These are phyloP conservation scores for Mucor plumbeus DNA, from an alignment of 371 early-diverging fungal genomes.

Conservation along the genomic window DNA sequence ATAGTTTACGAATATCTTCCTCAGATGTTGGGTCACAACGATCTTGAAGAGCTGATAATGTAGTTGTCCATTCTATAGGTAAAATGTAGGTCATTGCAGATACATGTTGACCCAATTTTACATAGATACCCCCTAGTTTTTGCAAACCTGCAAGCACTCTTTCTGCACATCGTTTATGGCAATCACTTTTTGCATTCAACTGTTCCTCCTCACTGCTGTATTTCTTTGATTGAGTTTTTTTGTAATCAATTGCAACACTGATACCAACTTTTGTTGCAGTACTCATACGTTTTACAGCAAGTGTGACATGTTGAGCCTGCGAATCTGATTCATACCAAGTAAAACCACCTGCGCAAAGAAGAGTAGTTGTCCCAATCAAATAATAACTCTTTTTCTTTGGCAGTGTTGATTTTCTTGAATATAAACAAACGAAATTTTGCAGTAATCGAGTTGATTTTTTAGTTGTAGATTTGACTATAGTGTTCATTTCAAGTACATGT, in stretches of 20 bases:
- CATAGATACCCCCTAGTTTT: slow-evolving; percentile 86
- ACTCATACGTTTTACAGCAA: slow-evolving; percentile 48
- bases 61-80: slow-evolving; percentile 88
- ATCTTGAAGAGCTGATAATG: slow-evolving; percentile 86
- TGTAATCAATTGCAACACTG: slow-evolving; percentile 63
- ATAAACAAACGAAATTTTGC: background rate
- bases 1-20: slow-evolving; percentile 70
- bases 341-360: slow-evolving; percentile 20
- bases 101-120: slow-evolving; percentile 93
- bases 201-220: slow-evolving; percentile 46
- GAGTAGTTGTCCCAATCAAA: background rate
- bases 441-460: background rate
- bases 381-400: background rate
- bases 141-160: slow-evolving; percentile 60
- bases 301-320: slow-evolving; percentile 40
- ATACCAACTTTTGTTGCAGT: slow-evolving; percentile 52
- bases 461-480: background rate
- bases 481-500: background rate
- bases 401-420: background rate
- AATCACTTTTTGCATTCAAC: slow-evolving; percentile 35
- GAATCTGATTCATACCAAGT: slow-evolving; percentile 29
- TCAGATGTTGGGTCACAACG: slow-evolving; percentile 74
- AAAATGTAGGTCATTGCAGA: slow-evolving; percentile 86
- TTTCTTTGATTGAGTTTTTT: slow-evolving; percentile 52
- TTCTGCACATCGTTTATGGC: slow-evolving; percentile 63